Evolutionary conservation across 805 yeast genomes (phyloP).

Genomic region (Myxozyma monticola): DNA sequence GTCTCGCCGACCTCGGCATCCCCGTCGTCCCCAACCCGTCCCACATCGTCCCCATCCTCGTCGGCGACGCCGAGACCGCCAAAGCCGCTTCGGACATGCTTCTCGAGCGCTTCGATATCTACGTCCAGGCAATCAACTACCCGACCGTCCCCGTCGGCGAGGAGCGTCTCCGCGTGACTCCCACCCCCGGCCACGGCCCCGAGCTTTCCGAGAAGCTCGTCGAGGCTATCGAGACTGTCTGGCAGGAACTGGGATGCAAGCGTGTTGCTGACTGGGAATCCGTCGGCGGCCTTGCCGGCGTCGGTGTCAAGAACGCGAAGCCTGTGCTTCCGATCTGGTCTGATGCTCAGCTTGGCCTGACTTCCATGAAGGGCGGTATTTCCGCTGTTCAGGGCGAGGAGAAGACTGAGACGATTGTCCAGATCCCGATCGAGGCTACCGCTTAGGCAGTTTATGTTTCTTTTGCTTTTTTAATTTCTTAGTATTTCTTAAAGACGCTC

Average conservation of each 20-base stretch:
- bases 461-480: background rate
- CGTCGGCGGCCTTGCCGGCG: slow-evolving; percentile 88
- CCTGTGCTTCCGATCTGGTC: slow-evolving; percentile 81
- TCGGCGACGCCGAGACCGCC: slow-evolving; percentile 93
- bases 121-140: slow-evolving; percentile 97
- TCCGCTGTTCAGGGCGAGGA: too few species aligned
- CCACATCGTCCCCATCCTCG: slow-evolving; percentile 91
- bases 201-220: slow-evolving; percentile 75
- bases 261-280: slow-evolving; percentile 75
- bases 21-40: slow-evolving; percentile 98
- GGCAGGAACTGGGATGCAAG: slow-evolving; percentile 69
- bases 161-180: slow-evolving; percentile 96
- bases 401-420: slow-evolving; percentile 6
- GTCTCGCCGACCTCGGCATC: slow-evolving; percentile 67
- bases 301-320: slow-evolving; percentile 57
- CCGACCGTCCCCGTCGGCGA: slow-evolving; percentile 97
- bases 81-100: slow-evolving; percentile 87
- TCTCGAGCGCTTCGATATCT: slow-evolving; percentile 78
- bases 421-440: slow-evolving; percentile 19
- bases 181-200: slow-evolving; percentile 92
- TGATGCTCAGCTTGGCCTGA: slow-evolving; percentile 59
- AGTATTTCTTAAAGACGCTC: background rate
- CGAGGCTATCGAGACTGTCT: slow-evolving; percentile 76
- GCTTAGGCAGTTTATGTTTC: slow-evolving; percentile 9
- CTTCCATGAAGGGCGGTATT: too few species aligned